These are phyloP conservation scores for Tetragonia tetragonoides DNA, from an alignment of 148 eudicot genomes.

Conservation along the genomic window DNA sequence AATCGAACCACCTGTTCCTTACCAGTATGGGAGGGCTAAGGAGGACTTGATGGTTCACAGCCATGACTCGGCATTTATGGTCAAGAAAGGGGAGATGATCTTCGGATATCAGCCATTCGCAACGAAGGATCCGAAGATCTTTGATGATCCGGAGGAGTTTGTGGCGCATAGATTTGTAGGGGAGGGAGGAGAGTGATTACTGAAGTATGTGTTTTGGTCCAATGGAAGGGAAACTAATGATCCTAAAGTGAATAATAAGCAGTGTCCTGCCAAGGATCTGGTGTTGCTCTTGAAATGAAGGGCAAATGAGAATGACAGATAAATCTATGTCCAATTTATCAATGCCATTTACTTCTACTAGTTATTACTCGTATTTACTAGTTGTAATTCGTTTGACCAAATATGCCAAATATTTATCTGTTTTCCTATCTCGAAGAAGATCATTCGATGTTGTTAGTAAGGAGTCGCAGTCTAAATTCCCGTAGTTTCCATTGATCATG, in stretches of 20 bases:
- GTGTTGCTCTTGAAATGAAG: constrained; percentile 34
- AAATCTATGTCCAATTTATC: no score
- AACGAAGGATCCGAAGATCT: constrained; percentile 49
- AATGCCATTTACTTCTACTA: no score
- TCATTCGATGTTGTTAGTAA: no score
- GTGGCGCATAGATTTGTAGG: constrained; percentile 53
- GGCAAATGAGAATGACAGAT: no score
- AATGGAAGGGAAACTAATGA: constrained; percentile 51
- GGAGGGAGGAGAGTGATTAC: constrained; percentile 47
- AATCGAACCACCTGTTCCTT: constrained; percentile 56
- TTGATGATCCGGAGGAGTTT: constrained; percentile 42
- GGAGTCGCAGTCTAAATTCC: no score
- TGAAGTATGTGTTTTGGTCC: constrained; percentile 56
- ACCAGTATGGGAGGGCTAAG: constrained; percentile 54
- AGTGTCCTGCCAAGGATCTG: constrained; percentile 58
- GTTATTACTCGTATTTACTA: no score
- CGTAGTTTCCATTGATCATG: no score
- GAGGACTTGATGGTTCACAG: constrained; percentile 42
- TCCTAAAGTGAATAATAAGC: constrained; percentile 52
- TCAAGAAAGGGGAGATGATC: constrained; percentile 57
- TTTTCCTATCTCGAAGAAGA: no score
- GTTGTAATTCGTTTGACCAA: no score
- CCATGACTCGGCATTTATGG: constrained; percentile 43
- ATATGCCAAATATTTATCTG: no score
- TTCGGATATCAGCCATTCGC: constrained; percentile 61